Percentiles rank a stretch among this genome's conserved stretches.
phyloP scores from a whole-genome alignment of 2,329 filamentous ascomycete species.

The Fusarium vanettenii region DNA sequence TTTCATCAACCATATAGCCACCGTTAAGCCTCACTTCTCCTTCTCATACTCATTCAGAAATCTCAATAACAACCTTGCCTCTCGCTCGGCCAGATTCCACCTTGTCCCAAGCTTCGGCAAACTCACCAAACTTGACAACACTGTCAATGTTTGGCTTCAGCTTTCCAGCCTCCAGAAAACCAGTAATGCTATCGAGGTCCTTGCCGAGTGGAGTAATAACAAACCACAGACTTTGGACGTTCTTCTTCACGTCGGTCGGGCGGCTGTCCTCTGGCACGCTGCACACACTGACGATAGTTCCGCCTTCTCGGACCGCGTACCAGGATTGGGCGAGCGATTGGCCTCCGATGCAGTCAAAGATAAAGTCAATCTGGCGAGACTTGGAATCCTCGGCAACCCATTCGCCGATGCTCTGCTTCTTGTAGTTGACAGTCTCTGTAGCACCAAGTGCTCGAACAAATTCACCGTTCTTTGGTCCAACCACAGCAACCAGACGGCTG shows the following conservation, averaged over 20 bases:
- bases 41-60: not conserved
- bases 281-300: constrained; percentile 24
- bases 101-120: constrained; percentile 29
- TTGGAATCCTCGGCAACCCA: constrained; percentile 13
- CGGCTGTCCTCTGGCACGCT: constrained; percentile 19
- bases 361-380: constrained; percentile 18
- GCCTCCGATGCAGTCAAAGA: constrained; percentile 31
- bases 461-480: constrained; percentile 7
- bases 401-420: constrained; percentile 11
- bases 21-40: not conserved
- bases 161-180: constrained; percentile 20
- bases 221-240: constrained; percentile 14
- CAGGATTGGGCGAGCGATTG: constrained; percentile 15
- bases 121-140: constrained; percentile 15
- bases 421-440: constrained; percentile 27
- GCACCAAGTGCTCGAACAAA: constrained; percentile 18
- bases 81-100: constrained; percentile 22
- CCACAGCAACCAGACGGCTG: not conserved
- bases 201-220: constrained; percentile 25
- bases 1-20: not conserved
- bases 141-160: constrained; percentile 31
- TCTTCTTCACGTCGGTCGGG: constrained; percentile 11
- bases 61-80: constrained; percentile 28
- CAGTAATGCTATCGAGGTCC: constrained; percentile 21
- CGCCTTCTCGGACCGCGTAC: constrained; percentile 25